Evolutionary conservation across 2,329 filamentous ascomycete species (phyloP), one percentile per base, ranked within the genome.

Genomic region (Fusarium robinianum): DNA sequence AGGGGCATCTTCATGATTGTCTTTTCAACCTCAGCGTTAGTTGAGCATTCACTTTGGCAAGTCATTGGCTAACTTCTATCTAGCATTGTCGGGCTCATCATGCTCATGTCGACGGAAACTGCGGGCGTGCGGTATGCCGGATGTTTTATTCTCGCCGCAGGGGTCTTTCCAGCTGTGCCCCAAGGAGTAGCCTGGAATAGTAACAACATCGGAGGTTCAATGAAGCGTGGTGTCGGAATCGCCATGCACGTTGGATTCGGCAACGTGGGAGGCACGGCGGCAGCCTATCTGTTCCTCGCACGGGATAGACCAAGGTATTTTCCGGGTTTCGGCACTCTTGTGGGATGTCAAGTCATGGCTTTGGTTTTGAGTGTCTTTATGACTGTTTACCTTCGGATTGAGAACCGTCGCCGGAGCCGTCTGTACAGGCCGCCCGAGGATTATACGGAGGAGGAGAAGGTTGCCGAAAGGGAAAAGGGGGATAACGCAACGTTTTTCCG

Each of bases 191-290:
- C 46, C 11, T 50, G 46, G 46, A 50, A 50, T 14, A 31, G 46
- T 22, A 46, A 45, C 27, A 50, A 50, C 8, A 46, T 50, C 10
- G 46, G 46, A 3, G 46, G 46, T 12, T 17, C 25, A 18, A n/a
- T 50, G n/a, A 50, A 50, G 23, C 36, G 46, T 19, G 37, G 46
- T 1, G 42, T 45, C 2, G 46, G 41, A n/a, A 37, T 50, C 8
- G 46, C 46, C 5, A 50, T 50, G 46, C 42, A 50, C 10, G 24
- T 50, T 10, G 37, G 37, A 7, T 39, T 39, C 10, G 43, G 46
- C 8, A 49, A 49, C 11, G 21, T 44, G 14, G 32, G 46, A 6
- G 46, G 46, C 14, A 27, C 30, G 10, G 31, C 46, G 5, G 32
- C 46, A 3, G 32, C 31, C 6, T 49, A 37, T 15, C 15, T 49